Percentiles rank a stretch among this genome's conserved stretches.
These are phyloP conservation scores for Solanum pennellii DNA, from an alignment of 257 asterid genomes.

Conservation along the genomic window DNA sequence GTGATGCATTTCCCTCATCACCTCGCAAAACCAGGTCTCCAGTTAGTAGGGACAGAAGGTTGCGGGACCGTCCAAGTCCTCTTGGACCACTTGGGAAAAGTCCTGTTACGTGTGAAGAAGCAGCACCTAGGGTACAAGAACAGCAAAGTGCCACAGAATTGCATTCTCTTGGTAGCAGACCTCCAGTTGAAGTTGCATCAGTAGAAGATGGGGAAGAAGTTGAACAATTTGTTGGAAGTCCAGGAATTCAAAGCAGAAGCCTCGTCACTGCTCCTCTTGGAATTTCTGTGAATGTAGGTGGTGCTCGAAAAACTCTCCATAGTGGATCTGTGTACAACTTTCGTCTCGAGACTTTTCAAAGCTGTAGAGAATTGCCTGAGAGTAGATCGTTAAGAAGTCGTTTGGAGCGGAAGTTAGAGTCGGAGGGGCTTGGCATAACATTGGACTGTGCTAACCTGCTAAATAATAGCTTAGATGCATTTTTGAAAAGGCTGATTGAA, in stretches of 20 bases:
- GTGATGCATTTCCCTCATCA: slow-evolving; percentile 53
- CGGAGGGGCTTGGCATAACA: slow-evolving; percentile 60
- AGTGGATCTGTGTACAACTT: slow-evolving; percentile 7
- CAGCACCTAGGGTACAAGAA: slow-evolving; percentile 40
- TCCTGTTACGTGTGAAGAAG: slow-evolving; percentile 49
- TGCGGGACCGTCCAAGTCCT: slow-evolving; percentile 74
- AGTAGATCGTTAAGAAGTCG: slow-evolving; percentile 32
- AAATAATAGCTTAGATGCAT: slow-evolving; percentile 54
- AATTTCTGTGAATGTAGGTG: slow-evolving; percentile 24
- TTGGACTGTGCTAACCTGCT: slow-evolving; percentile 53
- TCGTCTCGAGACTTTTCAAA: slow-evolving; percentile 24
- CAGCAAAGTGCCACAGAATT: slow-evolving; percentile 72
- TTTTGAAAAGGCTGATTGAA: slow-evolving; percentile 51
- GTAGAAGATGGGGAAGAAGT: slow-evolving; percentile 94
- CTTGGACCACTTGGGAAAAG: slow-evolving; percentile 79
- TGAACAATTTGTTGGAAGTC: slow-evolving; percentile 55
- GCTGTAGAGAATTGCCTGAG: slow-evolving; percentile 45
- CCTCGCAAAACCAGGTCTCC: slow-evolving; percentile 62
- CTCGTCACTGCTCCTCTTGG: slow-evolving; percentile 76
- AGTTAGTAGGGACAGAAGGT: slow-evolving; percentile 45
- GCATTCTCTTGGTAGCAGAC: slow-evolving; percentile 65
- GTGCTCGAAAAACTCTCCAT: slow-evolving; percentile 22
- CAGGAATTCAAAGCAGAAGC: slow-evolving; percentile 33
- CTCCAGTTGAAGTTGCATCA: slow-evolving; percentile 37
- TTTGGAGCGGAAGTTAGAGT: slow-evolving; percentile 49